A percentile compares a stretch with the other conserved stretches of the same genome.
These are phyloP conservation scores for Chytriomyces sp. DNA, from an alignment of 192 early-diverging fungal genomes.

Conservation along the genomic window DNA sequence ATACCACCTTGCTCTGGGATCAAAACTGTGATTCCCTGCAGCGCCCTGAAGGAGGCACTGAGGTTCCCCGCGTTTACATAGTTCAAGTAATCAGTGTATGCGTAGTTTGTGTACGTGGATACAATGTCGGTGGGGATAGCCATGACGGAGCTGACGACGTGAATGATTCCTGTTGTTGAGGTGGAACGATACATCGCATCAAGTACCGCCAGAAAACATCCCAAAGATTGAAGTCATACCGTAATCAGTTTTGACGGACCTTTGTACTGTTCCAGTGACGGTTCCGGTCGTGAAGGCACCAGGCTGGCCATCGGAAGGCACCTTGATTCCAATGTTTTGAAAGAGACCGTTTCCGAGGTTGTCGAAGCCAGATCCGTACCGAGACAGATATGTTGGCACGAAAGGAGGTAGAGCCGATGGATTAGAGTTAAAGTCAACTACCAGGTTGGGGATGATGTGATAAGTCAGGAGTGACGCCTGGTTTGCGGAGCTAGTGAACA, in stretches of 20 bases:
- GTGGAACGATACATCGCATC: not conserved
- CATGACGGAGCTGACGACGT: slow-evolving; percentile 27
- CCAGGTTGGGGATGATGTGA: slow-evolving; percentile 20
- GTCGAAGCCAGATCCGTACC: slow-evolving; percentile 26
- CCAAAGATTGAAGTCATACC: not conserved
- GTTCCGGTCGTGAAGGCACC: slow-evolving; percentile 14
- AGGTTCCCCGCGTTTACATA: slow-evolving; percentile 7
- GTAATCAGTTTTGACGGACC: slow-evolving; percentile 18
- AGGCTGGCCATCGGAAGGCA: not conserved
- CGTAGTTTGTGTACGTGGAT: not conserved
- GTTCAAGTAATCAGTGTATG: slow-evolving; percentile 12
- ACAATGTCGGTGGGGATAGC: slow-evolving; percentile 21
- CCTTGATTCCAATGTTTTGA: slow-evolving; percentile 7
- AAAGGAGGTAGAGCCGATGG: not conserved
- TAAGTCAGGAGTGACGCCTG: slow-evolving; percentile 17
- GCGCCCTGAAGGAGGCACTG: not conserved
- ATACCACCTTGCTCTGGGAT: slow-evolving; percentile 29
- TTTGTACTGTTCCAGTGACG: not conserved
- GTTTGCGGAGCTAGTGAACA: not conserved
- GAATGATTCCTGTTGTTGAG: slow-evolving; percentile 29
- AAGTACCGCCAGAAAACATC: not conserved
- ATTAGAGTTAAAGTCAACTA: slow-evolving; percentile 12
- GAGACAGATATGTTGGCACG: not conserved
- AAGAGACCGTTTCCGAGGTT: slow-evolving; percentile 12
- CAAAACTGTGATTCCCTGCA: slow-evolving; percentile 28